These are phyloP conservation scores for Coniosporium apollinis DNA, from an alignment of 495 filamentous ascomycete genomes.

Conservation along the genomic window DNA sequence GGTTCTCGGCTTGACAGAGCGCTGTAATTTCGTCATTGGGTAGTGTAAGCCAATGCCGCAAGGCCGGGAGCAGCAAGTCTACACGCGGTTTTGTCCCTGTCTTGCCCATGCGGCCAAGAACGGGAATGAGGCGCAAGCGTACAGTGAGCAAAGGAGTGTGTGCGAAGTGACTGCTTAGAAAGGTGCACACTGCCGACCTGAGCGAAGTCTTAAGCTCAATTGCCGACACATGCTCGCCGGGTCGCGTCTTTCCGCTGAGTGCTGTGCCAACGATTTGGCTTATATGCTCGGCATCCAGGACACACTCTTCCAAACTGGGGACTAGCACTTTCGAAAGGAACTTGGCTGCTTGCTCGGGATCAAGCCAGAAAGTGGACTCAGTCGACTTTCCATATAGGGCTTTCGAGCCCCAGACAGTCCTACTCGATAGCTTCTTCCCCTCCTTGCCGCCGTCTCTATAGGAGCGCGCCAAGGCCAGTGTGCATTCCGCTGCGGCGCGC, in stretches of 20 bases:
- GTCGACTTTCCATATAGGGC: constrained; percentile 39
- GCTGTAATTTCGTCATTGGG: constrained; percentile 25
- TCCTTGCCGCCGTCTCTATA: constrained; percentile 22
- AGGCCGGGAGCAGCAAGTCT: constrained; percentile 48
- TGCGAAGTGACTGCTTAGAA: constrained; percentile 55
- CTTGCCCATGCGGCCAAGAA: constrained; percentile 54
- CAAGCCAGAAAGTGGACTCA: constrained; percentile 40
- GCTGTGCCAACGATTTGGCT: constrained; percentile 2
- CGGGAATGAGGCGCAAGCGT: constrained; percentile 50
- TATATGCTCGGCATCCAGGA: constrained; percentile 39
- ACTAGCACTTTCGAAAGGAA: constrained; percentile 48
- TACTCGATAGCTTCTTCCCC: constrained; percentile 13
- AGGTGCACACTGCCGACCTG: constrained; percentile 50
- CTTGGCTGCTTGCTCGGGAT: constrained; percentile 34
- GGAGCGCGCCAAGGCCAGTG: constrained; percentile 27
- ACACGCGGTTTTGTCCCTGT: constrained; percentile 47
- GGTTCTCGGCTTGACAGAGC: constrained; percentile 36
- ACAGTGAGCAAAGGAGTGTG: constrained; percentile 46
- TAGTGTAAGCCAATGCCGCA: constrained; percentile 46
- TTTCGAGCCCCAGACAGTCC: constrained; percentile 33
- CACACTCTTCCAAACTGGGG: constrained; percentile 63
- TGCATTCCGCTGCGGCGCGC: constrained; percentile 49
- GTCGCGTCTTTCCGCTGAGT: constrained; percentile 8
- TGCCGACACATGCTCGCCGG: not conserved
- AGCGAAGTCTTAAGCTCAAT: constrained; percentile 42